Evolutionary conservation across 2,329 filamentous ascomycete genomes (phyloP).

Genomic region (Pestalotiopsis fici): DNA sequence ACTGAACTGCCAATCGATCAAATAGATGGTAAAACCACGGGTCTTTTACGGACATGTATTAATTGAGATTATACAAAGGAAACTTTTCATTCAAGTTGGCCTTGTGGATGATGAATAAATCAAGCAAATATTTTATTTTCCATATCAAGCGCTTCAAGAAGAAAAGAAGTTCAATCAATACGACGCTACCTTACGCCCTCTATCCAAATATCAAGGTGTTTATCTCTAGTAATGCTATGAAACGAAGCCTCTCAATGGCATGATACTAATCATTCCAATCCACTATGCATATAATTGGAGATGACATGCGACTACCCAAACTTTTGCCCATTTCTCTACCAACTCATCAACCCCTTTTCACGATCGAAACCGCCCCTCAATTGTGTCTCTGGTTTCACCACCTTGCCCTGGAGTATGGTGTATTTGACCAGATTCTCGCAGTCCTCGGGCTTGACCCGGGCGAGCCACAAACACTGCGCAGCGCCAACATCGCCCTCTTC

Average conservation of each 20-base stretch:
- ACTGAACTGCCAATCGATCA: no score
- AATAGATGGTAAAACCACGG: no score
- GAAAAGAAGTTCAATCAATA: neutral
- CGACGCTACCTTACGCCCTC: neutral
- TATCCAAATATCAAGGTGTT: neutral
- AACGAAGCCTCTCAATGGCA: neutral
- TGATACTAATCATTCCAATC: neutral
- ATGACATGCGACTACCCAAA: no score
- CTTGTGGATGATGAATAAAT: neutral
- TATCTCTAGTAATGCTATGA: neutral
- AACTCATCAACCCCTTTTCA: slow-evolving; percentile 77
- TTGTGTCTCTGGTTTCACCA: slow-evolving; percentile 86
- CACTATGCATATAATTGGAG: no score
- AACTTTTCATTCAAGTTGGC: no score
- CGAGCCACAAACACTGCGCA: slow-evolving; percentile 91
- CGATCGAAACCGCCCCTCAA: slow-evolving; percentile 90
- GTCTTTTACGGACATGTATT: no score
- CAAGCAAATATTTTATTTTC: neutral
- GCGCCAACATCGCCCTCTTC: slow-evolving; percentile 55
- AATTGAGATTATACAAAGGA: no score
- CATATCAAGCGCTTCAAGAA: neutral
- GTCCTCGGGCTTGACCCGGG: slow-evolving; percentile 80
- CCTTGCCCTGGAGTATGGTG: slow-evolving; percentile 89
- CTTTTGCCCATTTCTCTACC: no score
- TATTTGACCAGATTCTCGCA: slow-evolving; percentile 90